phyloP scores from a whole-genome alignment of 768 basidiomycete genomes.

The Mycena floridula region DNA sequence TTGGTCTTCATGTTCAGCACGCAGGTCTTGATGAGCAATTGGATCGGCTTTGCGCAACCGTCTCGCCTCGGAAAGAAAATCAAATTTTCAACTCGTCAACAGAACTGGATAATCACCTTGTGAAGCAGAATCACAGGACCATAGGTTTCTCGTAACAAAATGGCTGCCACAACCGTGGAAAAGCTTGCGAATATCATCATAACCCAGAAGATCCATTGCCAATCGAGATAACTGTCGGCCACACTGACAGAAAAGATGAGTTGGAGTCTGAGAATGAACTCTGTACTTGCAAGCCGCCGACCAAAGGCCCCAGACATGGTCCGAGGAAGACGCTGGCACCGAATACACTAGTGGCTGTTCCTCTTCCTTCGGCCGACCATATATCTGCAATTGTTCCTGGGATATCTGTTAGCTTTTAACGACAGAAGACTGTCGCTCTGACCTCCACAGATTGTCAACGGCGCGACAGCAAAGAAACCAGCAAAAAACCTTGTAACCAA shows the following conservation, averaged over 20 bases:
- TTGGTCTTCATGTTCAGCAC: conserved; percentile 28
- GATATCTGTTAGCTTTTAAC: background rate
- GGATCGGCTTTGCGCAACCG: conserved; percentile 31
- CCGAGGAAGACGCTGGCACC: conserved; percentile 58
- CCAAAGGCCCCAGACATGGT: conserved; percentile 57
- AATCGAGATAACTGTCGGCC: conserved; percentile 38
- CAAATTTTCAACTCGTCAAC: conserved; percentile 13
- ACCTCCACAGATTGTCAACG: conserved; percentile 52
- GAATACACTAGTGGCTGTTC: conserved; percentile 52
- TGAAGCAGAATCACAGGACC: conserved; percentile 49
- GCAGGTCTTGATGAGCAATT: conserved; percentile 8
- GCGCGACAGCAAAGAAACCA: conserved; percentile 58
- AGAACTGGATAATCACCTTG: conserved; percentile 21
- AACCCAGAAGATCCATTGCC: conserved; percentile 69
- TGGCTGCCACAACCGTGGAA: conserved; percentile 37
- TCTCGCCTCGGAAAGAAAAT: conserved; percentile 24
- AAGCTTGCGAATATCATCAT: conserved; percentile 57
- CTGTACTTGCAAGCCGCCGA: conserved; percentile 53
- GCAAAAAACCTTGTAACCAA: conserved; percentile 55
- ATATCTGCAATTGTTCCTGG: conserved; percentile 52
- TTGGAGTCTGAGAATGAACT: background rate
- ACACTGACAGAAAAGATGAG: conserved; percentile 26
- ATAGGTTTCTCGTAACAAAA: conserved; percentile 62
- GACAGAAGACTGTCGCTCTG: conserved; percentile 5
- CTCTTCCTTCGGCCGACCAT: conserved; percentile 45